Evolutionary conservation across 164 flowering plant species (phyloP).

Genomic region (Protea cynaroides): DNA sequence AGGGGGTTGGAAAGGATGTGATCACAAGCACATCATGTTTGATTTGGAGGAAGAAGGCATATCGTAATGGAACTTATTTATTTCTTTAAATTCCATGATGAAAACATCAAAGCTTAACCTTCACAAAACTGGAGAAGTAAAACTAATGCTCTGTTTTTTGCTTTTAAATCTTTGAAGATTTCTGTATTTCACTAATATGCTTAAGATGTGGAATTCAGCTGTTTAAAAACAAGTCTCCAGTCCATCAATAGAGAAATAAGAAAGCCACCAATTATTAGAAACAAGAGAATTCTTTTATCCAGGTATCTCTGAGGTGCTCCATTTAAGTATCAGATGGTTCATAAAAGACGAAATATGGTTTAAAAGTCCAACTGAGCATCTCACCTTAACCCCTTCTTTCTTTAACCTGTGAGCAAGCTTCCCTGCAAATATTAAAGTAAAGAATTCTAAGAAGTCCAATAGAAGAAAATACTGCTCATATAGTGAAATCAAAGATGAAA

Average conservation of each 20-base stretch:
- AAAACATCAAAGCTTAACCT: too few relatives aligned
- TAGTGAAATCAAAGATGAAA: neutral
- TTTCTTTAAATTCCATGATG: too few relatives aligned
- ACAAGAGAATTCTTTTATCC: neutral
- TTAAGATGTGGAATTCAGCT: neutral
- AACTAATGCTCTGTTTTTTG: too few relatives aligned
- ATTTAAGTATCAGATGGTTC: neutral
- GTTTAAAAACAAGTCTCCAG: too few relatives aligned
- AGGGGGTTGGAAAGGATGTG: too few relatives aligned
- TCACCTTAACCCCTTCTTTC: slow-evolving; percentile 85
- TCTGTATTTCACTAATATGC: neutral
- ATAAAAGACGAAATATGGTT: neutral
- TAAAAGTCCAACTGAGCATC: slow-evolving; percentile 1
- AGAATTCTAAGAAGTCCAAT: neutral
- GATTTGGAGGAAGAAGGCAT: too few relatives aligned
- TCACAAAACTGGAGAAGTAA: too few relatives aligned
- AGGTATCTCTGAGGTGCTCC: neutral
- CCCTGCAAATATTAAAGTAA: slow-evolving; percentile 43
- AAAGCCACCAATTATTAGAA: neutral
- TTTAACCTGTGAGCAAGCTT: slow-evolving; percentile 86
- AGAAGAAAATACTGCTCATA: neutral
- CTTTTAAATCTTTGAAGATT: neutral
- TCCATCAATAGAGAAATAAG: too few relatives aligned
- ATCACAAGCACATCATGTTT: too few relatives aligned
- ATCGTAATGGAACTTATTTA: too few relatives aligned